Conservation (phyloP, 1,284 basidiomycete species). For the Fomitopsis schrenkii region DNA sequence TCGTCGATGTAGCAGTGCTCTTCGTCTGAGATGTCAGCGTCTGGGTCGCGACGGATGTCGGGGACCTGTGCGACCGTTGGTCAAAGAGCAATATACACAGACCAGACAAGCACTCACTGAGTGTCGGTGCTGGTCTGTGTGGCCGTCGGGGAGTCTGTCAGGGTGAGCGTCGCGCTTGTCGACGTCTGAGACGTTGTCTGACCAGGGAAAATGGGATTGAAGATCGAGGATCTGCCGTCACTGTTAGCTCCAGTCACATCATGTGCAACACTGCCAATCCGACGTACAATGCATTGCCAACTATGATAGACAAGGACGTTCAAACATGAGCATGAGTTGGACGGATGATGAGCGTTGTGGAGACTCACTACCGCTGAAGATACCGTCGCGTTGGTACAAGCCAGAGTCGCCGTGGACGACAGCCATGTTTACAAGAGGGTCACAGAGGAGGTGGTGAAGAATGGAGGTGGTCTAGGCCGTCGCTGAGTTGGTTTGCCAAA, state of each 20-base stretch:
- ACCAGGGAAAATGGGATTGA: neutral
- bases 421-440: neutral
- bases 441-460: neutral
- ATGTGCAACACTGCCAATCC: neutral
- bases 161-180: neutral
- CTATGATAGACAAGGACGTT: neutral
- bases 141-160: neutral
- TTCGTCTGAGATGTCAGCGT: conserved; percentile 4
- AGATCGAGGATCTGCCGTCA: neutral
- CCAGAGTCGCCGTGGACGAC: neutral
- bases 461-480: conserved; percentile 1
- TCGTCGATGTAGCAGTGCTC: conserved; percentile 1
- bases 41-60: neutral
- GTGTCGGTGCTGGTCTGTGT: neutral
- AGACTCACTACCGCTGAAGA: conserved; percentile 7
- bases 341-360: neutral
- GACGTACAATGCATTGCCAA: neutral
- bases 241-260: neutral
- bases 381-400: conserved; percentile 1
- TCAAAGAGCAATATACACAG: neutral
- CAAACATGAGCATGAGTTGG: neutral
- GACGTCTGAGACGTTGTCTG: neutral
- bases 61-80: neutral
- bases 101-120: neutral
- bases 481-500: neutral